phyloP scores from a whole-genome alignment of 1,139 yeast genomes.

The Hansenula sp. region DNA sequence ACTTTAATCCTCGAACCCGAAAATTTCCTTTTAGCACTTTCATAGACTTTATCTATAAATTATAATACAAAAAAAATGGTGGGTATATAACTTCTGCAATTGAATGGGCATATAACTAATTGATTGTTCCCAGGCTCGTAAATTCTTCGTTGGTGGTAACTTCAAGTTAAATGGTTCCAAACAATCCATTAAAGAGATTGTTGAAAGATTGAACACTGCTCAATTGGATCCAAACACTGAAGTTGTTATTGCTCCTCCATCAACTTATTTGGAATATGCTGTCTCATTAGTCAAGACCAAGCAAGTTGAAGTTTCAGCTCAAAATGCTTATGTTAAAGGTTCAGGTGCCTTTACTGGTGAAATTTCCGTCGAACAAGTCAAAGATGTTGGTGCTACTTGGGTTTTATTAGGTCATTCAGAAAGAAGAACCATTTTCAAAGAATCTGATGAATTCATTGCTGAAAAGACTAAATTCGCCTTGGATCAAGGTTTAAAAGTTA shows the following conservation, averaged over 20 bases:
- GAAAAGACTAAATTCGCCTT: constrained; percentile 93
- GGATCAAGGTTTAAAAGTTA: constrained; percentile 83
- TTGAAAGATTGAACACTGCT: constrained; percentile 77
- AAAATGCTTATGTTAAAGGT: constrained; percentile 82
- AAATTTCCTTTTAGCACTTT: background rate
- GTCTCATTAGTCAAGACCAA: constrained; percentile 64
- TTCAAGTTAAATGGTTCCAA: constrained; percentile 98
- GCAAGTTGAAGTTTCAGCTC: constrained; percentile 81
- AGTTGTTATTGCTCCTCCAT: constrained; percentile 96
- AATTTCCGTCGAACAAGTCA: constrained; percentile 80
- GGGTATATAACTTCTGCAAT: background rate
- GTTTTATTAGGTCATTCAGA: constrained; percentile 98
- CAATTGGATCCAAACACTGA: constrained; percentile 67
- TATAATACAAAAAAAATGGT: constrained; percentile 4
- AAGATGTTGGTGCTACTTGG: constrained; percentile 94
- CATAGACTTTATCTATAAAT: background rate
- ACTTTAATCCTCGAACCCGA: background rate
- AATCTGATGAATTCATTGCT: constrained; percentile 88
- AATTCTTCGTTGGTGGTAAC: constrained; percentile 97
- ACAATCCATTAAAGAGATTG: constrained; percentile 77
- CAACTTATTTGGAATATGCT: constrained; percentile 82
- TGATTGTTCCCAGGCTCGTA: constrained; percentile 63
- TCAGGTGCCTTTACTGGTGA: constrained; percentile 99
- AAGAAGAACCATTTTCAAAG: constrained; percentile 93
- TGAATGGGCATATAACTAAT: constrained; percentile 1